These are phyloP conservation scores for Ustilago trichophora DNA, from an alignment of 1,284 basidiomycete species.

Conservation along the genomic window DNA sequence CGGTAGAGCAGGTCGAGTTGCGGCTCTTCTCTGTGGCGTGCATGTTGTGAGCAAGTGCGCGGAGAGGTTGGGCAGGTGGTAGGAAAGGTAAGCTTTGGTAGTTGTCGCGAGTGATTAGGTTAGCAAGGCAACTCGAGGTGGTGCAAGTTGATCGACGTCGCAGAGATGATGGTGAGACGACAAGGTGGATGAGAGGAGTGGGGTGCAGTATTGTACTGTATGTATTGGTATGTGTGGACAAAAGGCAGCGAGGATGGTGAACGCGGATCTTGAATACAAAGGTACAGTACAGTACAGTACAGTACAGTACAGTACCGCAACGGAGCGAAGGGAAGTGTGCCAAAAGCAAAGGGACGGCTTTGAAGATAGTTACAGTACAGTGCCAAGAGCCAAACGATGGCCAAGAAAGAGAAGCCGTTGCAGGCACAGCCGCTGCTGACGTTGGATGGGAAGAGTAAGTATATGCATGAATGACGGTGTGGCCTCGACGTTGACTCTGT, in stretches of 20 bases:
- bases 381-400: no score
- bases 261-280: constrained; percentile 3
- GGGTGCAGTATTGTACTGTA: no score
- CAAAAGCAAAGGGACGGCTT: no score
- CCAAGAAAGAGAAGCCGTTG: background rate
- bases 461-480: constrained; percentile 12
- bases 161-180: no score
- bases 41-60: constrained; percentile 3
- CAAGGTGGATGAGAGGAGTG: background rate
- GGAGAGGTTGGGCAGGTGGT: background rate
- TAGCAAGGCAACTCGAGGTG: no score
- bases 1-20: constrained; percentile 32
- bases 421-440: no score
- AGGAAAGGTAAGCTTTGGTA: background rate
- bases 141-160: no score
- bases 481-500: background rate
- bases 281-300: no score
- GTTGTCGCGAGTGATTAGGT: background rate
- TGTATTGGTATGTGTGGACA: no score
- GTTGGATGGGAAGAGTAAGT: background rate
- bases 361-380: no score
- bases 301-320: no score
- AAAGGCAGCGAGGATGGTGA: background rate
- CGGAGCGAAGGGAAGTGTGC: no score
- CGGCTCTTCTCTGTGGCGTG: constrained; percentile 24